Conservation (phyloP, 306 rosid species). For the Glycyrrhiza uralensis region DNA sequence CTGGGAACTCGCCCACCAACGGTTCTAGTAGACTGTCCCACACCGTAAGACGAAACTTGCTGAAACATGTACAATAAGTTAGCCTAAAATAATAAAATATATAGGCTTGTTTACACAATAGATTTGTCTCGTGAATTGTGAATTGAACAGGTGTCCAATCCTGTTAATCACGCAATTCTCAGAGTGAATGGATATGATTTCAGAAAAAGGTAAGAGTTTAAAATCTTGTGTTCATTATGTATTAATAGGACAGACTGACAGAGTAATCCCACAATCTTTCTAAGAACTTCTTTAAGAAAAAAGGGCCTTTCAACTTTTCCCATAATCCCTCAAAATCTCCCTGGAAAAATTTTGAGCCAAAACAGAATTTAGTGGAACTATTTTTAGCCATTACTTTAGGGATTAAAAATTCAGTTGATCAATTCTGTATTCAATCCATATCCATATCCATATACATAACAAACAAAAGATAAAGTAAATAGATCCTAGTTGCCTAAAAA, state of each 20-base stretch:
- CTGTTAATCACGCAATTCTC: not conserved
- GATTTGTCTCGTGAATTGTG: not conserved
- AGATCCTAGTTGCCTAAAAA: not conserved
- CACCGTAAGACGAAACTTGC: constrained; percentile 74
- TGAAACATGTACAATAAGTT: constrained; percentile 41
- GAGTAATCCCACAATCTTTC: not conserved
- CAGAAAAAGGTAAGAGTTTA: not conserved
- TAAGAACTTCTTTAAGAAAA: not conserved
- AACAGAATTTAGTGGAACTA: not conserved
- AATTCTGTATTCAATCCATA: not conserved
- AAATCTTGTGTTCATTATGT: not conserved
- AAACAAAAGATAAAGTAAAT: constrained; percentile 2
- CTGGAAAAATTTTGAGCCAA: not conserved
- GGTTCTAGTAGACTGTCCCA: constrained; percentile 72
- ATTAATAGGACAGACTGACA: not conserved
- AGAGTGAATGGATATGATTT: not conserved
- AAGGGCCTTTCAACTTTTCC: not conserved
- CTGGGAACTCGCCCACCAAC: constrained; percentile 54
- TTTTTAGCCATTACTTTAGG: not conserved
- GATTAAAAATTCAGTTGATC: not conserved
- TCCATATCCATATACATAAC: not conserved
- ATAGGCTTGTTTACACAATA: not conserved
- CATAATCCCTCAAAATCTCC: not conserved
- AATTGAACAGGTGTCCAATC: not conserved
- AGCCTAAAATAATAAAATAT: constrained; percentile 32